Evolutionary conservation across 2,329 filamentous ascomycete genomes (phyloP).

Genomic region (Sporothrix euskadiensis): DNA sequence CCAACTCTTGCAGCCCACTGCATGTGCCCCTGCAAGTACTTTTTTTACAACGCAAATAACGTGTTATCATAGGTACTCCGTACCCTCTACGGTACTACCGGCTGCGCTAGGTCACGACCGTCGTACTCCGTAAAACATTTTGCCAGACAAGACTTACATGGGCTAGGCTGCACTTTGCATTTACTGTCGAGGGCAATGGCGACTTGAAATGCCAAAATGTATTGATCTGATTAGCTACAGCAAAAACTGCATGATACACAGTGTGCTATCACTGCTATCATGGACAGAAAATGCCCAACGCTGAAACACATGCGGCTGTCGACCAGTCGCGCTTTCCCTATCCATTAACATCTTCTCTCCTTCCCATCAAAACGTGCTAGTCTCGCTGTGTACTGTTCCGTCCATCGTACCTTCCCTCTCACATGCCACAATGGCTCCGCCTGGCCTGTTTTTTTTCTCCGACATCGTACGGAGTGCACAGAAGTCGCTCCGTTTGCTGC

Average conservation of each 20-base stretch:
- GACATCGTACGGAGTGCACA: neutral
- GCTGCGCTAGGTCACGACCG: neutral
- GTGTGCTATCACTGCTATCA: neutral
- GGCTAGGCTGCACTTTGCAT: neutral
- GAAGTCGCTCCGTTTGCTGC: neutral
- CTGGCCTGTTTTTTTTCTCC: neutral
- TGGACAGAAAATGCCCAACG: neutral
- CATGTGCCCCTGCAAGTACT: neutral
- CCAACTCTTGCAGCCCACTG: slow-evolving; percentile 9
- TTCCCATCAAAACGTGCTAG: slow-evolving; percentile 1
- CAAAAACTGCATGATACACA: neutral
- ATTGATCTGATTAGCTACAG: neutral
- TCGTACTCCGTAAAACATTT: slow-evolving; percentile 1
- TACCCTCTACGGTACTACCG: neutral
- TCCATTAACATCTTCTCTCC: neutral
- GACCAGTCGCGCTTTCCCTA: neutral
- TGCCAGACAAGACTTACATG: slow-evolving; percentile 3
- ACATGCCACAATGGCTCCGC: slow-evolving; percentile 5
- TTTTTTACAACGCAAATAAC: neutral
- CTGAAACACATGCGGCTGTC: slow-evolving; percentile 4
- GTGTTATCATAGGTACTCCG: neutral
- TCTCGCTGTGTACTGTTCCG: neutral
- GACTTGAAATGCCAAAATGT: slow-evolving; percentile 4
- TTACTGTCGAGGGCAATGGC: neutral
- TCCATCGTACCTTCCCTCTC: neutral